Evolutionary conservation across 441 rosid genomes (phyloP).

Genomic region (Syzygium malaccense): DNA sequence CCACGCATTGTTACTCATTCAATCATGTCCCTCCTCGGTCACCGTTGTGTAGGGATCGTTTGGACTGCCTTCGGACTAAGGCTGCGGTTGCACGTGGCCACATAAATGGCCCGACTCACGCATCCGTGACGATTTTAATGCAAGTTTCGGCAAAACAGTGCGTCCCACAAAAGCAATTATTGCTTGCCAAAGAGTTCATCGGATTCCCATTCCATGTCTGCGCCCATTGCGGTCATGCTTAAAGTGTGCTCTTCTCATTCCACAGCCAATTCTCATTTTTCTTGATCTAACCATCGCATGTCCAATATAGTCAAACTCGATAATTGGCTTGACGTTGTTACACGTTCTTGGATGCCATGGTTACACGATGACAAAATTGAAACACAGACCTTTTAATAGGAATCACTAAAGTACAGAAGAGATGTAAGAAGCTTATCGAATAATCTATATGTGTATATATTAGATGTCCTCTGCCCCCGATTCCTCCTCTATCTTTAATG

Average conservation of each 20-base stretch:
- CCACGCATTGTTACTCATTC: no score
- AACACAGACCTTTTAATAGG: neutral
- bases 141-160: neutral
- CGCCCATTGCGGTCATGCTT: neutral
- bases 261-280: neutral
- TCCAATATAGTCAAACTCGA: neutral
- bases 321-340: neutral
- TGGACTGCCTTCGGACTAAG: neutral
- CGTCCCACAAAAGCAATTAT: neutral
- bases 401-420: neutral
- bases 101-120: no score
- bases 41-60: neutral
- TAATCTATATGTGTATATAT: neutral
- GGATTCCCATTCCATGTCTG: neutral
- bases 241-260: rapidly evolving
- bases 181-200: neutral
- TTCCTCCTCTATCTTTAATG: neutral
- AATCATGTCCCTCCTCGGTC: neutral
- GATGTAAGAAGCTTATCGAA: neutral
- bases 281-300: neutral
- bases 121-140: neutral
- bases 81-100: neutral
- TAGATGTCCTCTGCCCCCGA: neutral
- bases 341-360: neutral
- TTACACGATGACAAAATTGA: neutral